phyloP scores from a whole-genome alignment of 2,329 filamentous ascomycete species.

The Aspergillus pseudonomiae region DNA sequence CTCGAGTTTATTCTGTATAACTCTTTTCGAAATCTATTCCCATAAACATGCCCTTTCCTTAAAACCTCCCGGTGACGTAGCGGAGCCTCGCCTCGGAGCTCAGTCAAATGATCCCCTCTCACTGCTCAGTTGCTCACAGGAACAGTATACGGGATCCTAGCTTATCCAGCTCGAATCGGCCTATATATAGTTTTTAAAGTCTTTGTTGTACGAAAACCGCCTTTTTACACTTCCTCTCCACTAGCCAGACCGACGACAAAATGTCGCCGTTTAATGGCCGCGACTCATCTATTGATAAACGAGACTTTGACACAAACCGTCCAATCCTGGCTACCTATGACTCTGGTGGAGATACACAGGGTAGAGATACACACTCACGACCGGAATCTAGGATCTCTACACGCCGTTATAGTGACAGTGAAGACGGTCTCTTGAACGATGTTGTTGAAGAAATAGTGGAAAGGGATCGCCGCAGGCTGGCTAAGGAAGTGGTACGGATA shows the following conservation, averaged over 20 bases:
- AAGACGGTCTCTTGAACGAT: slow-evolving; percentile 59
- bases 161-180: not conserved
- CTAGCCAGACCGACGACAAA: not conserved
- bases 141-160: not conserved
- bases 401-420: slow-evolving; percentile 20
- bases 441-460: slow-evolving; percentile 64
- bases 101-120: slow-evolving; percentile 26
- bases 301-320: slow-evolving; percentile 51
- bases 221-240: not conserved
- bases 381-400: slow-evolving; percentile 25
- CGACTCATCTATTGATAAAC: slow-evolving; percentile 43
- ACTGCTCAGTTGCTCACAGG: not conserved
- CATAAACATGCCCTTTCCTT: not conserved
- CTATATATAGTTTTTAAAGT: not conserved
- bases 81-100: slow-evolving; percentile 18
- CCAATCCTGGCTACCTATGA: slow-evolving; percentile 30
- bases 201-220: not conserved
- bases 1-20: not conserved
- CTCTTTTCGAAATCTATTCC: not conserved
- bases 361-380: slow-evolving; percentile 31
- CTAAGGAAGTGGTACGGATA: slow-evolving; percentile 56
- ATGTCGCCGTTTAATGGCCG: slow-evolving; percentile 32
- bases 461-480: slow-evolving; percentile 58
- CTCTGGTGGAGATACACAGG: slow-evolving; percentile 15
- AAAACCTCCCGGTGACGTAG: slow-evolving; percentile 24